Base-by-base conservation (phyloP, 176 grass and related monocot genomes). In the Hyparrhenia diplandra region DNA sequence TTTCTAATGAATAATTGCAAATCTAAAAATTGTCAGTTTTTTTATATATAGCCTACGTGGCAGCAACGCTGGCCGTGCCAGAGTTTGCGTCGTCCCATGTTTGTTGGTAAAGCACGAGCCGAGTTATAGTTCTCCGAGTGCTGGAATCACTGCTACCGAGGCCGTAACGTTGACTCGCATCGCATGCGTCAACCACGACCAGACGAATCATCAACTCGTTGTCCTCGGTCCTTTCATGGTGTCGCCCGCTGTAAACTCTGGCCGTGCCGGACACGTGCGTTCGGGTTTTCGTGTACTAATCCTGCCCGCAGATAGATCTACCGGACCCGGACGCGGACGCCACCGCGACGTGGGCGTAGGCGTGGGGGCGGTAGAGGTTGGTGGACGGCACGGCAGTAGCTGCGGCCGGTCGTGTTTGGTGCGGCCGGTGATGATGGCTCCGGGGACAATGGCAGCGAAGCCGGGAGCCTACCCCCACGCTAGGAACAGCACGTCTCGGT, bases 401-500 rank as follows among this genome's bases (percentile, higher is more conserved):
- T 23, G 29, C 29, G 63, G 41, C 5, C 36, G 36, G 49, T 31
- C 3, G 35, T 59, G 35, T 72, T 71, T 47, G 28, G 55, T 72
- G 58, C 13, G 20, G 42, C 9, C 58, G 42, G 41, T 65, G 69
- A 82, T n/a, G 21, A 82, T n/a, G 21, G 13, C 40, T 52, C 81
- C 71, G 29, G 58, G 16, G 0, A 55, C 23, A 54, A 43, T 13
- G 43, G 58, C 71, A 21, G 31, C 16, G 31, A 5, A 55, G 60
- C 45, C 30, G 61, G 81, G 5, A 75, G 81, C 43, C 42, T 28
- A 64, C 41, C 71, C 20, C 30, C n/a, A 70, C 70, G 58, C n/a
- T 35, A 21, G 80, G 69, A 20, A 63, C 57, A 82, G 39, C 66
- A 0, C 57, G 77, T 1, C 30, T 39, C 2, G 6, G 25, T 13